Base-by-base conservation (phyloP, 352 stramenopile genomes). In the Thalassiosira mediterranea region DNA sequence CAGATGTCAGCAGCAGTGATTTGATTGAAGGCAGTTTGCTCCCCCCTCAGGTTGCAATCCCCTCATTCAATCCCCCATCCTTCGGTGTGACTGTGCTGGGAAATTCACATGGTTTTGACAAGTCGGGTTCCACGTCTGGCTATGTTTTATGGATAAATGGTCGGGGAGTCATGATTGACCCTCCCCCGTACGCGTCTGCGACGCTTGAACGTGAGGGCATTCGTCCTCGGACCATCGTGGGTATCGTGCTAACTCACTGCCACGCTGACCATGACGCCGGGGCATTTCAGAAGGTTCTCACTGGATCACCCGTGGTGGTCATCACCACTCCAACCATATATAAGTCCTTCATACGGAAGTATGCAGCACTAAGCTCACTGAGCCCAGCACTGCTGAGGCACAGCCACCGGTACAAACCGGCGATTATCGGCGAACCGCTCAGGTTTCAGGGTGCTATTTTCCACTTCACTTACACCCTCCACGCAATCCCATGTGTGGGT, bases 71-170 rank as follows among this genome's bases (percentile, higher is more conserved):
- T 78, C 95, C 96, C 25, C 96, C 96, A 10, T 94, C 94, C 13
- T 98, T 98, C 79, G 96, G 96, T 0, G 94, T 98, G 7, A 98
- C 96, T 1, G 95, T 98, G 21, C 86, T 98, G 0, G 95, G 96
- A 4, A 98, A 95, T 85, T 98, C 95, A 8, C 95, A 98, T 60
- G 95, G 96, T 8, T 98, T 98, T 69, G 96, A 98, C 28, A 94
- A 95, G 44, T 95, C 93, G 59, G 96, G 96, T 51, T 93, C 87
- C 58, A 97, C 95, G 8, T 97, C 94, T 10, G 96, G 96, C 13
- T 98, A 98, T 79, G 96, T 98, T 34, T 84, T 98, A 3, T 98
- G 96, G 96, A 97, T 98, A 56, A 98, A 98, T 74, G 94, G 96
- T 34, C 81, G 95, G 47, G 96, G 96, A 26, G 95, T 98, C 52